These are phyloP conservation scores for Venturia effusa DNA, from an alignment of 2,329 filamentous ascomycete genomes.

Conservation along the genomic window DNA sequence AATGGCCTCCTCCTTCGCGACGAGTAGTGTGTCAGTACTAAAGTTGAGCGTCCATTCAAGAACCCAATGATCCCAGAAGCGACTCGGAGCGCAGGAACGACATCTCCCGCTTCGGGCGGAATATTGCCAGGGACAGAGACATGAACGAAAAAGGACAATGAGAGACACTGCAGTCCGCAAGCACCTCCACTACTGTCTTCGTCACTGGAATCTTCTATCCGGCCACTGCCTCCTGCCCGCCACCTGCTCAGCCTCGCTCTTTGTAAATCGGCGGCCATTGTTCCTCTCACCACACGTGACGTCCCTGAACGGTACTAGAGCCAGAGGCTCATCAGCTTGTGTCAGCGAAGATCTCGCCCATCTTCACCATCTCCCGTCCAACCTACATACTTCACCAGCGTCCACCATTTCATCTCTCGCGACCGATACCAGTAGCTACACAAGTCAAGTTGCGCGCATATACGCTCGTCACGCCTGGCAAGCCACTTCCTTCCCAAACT, in stretches of 20 bases:
- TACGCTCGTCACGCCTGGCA: constrained; percentile 17
- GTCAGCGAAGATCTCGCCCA: background rate
- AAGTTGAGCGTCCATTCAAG: too few species aligned
- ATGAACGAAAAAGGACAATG: background rate
- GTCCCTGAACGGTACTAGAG: background rate
- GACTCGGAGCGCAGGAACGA: background rate
- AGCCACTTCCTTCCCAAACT: background rate
- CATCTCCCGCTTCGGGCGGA: background rate
- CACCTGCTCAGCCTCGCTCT: constrained; percentile 2
- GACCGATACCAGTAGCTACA: background rate
- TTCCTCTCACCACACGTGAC: background rate
- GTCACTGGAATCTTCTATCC: too few species aligned
- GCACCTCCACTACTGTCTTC: background rate
- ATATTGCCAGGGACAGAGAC: background rate
- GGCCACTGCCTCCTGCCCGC: background rate
- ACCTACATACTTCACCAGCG: constrained; percentile 6
- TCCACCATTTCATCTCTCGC: background rate
- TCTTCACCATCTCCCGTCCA: background rate
- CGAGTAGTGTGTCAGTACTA: background rate
- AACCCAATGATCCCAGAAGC: too few species aligned
- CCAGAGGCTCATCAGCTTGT: background rate
- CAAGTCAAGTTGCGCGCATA: constrained; percentile 13
- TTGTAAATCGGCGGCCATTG: background rate
- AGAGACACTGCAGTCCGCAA: background rate
- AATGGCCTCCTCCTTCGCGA: background rate